Percentiles rank a stretch among this genome's conserved stretches.
phyloP scores from a whole-genome alignment of 2,329 filamentous ascomycete species.

The Aureobasidium sp. region DNA sequence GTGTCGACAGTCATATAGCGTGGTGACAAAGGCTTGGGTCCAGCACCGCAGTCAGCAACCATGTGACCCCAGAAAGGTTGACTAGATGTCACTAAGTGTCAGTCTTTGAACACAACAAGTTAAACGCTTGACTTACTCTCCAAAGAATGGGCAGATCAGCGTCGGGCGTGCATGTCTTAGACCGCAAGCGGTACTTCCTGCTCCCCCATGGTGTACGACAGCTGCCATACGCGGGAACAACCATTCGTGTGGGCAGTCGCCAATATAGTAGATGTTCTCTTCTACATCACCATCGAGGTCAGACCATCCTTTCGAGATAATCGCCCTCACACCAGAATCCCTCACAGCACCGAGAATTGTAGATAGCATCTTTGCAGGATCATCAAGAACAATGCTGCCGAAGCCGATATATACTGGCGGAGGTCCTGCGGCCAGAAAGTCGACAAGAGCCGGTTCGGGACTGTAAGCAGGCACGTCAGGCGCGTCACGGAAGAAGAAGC shows the following conservation, averaged over 20 bases:
- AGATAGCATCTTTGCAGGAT: constrained; percentile 61
- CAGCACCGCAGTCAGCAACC: constrained; percentile 42
- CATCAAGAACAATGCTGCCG: constrained; percentile 72
- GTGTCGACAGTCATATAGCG: constrained; percentile 36
- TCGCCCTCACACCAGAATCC: constrained; percentile 40
- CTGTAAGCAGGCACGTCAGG: constrained; percentile 57
- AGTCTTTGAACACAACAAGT: background rate
- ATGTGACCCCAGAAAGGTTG: constrained; percentile 49
- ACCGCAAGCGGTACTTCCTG: constrained; percentile 50
- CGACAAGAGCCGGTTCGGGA: constrained; percentile 55
- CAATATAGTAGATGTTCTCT: constrained; percentile 41
- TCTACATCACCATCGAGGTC: constrained; percentile 33
- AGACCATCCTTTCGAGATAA: constrained; percentile 50
- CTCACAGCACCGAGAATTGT: constrained; percentile 65
- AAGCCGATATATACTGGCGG: constrained; percentile 78
- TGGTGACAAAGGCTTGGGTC: constrained; percentile 40
- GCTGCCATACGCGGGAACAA: constrained; percentile 48
- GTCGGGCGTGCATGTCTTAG: constrained; percentile 45
- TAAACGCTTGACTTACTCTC: constrained; percentile 27
- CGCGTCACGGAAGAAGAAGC: constrained; percentile 67
- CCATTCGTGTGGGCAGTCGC: constrained; percentile 51
- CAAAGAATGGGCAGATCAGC: constrained; percentile 49
- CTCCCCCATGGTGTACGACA: constrained; percentile 54
- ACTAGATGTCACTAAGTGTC: background rate
- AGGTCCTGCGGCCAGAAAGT: constrained; percentile 59